Percentiles rank a stretch among this genome's conserved stretches.
These are phyloP conservation scores for Macrophomina tecta DNA, from an alignment of 2,329 filamentous ascomycete species.

Conservation along the genomic window DNA sequence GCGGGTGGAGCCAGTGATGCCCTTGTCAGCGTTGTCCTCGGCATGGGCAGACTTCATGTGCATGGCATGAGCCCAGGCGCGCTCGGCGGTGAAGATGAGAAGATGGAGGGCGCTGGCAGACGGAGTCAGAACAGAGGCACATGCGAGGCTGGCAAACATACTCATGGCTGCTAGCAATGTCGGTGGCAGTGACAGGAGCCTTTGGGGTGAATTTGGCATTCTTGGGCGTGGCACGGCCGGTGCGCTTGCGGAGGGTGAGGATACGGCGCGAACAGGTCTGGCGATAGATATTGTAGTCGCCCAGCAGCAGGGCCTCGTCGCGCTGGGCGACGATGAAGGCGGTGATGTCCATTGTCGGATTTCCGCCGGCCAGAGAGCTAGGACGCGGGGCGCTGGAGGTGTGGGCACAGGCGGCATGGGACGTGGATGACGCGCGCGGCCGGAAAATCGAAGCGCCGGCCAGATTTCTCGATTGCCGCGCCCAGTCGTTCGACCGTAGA, in stretches of 20 bases:
- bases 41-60: conserved; percentile 85
- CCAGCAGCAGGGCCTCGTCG: conserved; percentile 83
- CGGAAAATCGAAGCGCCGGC: conserved; percentile 1
- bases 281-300: conserved; percentile 87
- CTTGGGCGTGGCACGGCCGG: conserved; percentile 82
- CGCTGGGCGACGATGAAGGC: conserved; percentile 78
- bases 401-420: background rate
- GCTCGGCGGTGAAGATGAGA: conserved; percentile 84
- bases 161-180: conserved; percentile 78
- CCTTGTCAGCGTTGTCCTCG: conserved; percentile 73
- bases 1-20: conserved; percentile 78
- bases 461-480: conserved; percentile 5
- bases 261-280: conserved; percentile 79
- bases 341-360: conserved; percentile 80
- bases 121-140: background rate
- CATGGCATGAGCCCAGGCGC: conserved; percentile 96
- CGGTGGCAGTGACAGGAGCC: conserved; percentile 71
- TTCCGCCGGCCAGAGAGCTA: background rate
- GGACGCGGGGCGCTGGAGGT: background rate
- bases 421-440: conserved; percentile 1
- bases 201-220: conserved; percentile 83
- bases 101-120: conserved; percentile 71
- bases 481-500: conserved; percentile 9
- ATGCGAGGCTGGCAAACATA: conserved; percentile 54
- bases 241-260: conserved; percentile 81